Percentiles rank a stretch among this genome's conserved stretches.
Evolutionary conservation across 352 stramenopile species (phyloP).

Genomic region (Discostella stelligera): DNA sequence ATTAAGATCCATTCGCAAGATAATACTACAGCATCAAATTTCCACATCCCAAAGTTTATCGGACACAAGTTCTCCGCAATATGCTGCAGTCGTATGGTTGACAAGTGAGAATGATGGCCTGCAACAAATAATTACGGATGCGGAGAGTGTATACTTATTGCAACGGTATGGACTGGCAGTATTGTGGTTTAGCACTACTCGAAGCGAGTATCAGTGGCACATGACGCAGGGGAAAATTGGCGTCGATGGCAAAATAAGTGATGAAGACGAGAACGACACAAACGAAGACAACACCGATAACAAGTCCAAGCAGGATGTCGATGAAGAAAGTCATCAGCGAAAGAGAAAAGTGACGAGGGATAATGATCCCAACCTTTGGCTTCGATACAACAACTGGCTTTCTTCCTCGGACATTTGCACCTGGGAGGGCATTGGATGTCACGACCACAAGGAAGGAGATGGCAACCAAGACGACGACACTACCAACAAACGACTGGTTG

Average conservation of each 20-base stretch:
- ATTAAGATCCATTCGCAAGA: constrained; percentile 30
- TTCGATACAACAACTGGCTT: constrained; percentile 35
- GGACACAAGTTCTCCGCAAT: constrained; percentile 39
- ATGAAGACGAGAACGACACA: not conserved
- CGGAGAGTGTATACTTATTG: constrained; percentile 29
- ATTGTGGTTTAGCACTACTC: constrained; percentile 48
- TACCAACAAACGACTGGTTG: constrained; percentile 31
- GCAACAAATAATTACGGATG: constrained; percentile 15
- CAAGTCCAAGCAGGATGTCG: not conserved
- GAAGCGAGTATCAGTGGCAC: constrained; percentile 40
- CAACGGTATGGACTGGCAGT: constrained; percentile 51
- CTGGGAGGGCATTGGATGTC: constrained; percentile 50
- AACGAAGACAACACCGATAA: constrained; percentile 1
- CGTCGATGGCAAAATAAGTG: not conserved
- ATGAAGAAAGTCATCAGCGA: not conserved
- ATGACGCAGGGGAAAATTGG: not conserved
- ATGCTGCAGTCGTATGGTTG: constrained; percentile 45
- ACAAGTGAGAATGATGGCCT: constrained; percentile 30
- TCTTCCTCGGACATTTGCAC: constrained; percentile 31
- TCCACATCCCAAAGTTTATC: not conserved
- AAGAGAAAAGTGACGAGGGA: not conserved
- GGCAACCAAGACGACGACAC: not conserved
- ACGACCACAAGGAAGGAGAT: constrained; percentile 12
- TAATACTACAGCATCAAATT: not conserved
- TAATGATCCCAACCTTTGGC: constrained; percentile 30